Evolutionary conservation across 2,329 filamentous ascomycete species (phyloP).

Genomic region (Cercospora canescens): DNA sequence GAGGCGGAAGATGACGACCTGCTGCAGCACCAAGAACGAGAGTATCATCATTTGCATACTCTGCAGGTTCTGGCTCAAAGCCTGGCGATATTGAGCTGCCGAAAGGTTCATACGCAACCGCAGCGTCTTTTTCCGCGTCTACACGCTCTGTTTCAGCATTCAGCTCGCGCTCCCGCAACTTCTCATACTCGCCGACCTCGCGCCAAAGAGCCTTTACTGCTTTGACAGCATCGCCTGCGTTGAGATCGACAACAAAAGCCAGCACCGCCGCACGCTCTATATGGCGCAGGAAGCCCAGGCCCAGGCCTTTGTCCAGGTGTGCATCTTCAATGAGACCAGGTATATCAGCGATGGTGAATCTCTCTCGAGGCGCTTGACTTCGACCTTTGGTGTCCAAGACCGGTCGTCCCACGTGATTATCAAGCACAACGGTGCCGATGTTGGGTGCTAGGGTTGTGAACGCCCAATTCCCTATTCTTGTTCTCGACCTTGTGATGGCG

Average conservation of each 20-base stretch:
- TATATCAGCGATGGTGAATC: constrained; percentile 94
- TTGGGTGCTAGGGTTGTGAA: constrained; percentile 96
- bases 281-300: constrained; percentile 88
- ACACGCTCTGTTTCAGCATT: constrained; percentile 61
- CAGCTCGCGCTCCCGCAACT: constrained; percentile 71
- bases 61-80: constrained; percentile 20
- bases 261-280: constrained; percentile 91
- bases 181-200: constrained; percentile 87
- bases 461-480: constrained; percentile 89
- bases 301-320: constrained; percentile 86
- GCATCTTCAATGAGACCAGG: constrained; percentile 91
- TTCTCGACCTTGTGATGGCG: constrained; percentile 82
- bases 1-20: constrained; percentile 43
- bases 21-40: constrained; percentile 28
- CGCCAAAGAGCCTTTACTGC: constrained; percentile 83
- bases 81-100: constrained; percentile 40
- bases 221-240: constrained; percentile 72
- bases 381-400: constrained; percentile 47
- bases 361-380: constrained; percentile 62
- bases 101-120: constrained; percentile 51
- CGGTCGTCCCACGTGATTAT: constrained; percentile 79
- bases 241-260: constrained; percentile 89
- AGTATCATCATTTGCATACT: constrained; percentile 21
- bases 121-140: constrained; percentile 42
- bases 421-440: constrained; percentile 91